These are phyloP conservation scores for Fusarium sp. DNA, from an alignment of 2,329 filamentous ascomycete species.

Conservation along the genomic window DNA sequence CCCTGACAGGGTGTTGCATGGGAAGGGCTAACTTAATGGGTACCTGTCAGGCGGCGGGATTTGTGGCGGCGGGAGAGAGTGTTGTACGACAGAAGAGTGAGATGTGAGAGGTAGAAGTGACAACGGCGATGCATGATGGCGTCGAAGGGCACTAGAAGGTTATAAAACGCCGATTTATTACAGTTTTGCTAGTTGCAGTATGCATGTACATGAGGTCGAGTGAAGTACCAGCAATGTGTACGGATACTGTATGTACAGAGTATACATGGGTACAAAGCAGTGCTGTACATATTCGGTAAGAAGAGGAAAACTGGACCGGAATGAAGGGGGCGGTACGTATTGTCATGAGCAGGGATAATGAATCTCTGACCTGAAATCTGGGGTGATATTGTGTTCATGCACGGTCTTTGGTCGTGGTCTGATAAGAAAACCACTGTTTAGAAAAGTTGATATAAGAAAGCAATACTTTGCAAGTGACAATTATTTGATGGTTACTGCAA, in stretches of 20 bases:
- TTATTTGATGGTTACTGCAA: not conserved
- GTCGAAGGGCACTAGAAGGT: constrained; percentile 20
- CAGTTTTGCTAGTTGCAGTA: not conserved
- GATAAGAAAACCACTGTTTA: not conserved
- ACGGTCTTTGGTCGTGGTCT: not conserved
- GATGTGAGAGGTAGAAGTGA: constrained; percentile 15
- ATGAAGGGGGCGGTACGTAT: constrained; percentile 27
- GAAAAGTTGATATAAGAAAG: not conserved
- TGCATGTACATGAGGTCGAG: not conserved
- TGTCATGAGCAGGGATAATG: constrained; percentile 15
- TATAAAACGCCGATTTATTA: not conserved
- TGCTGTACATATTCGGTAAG: not conserved
- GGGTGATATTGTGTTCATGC: constrained; percentile 13
- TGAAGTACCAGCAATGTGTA: not conserved
- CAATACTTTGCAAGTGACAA: not conserved
- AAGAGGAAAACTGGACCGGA: constrained; percentile 25
- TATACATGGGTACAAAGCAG: not conserved
- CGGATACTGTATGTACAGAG: not conserved
- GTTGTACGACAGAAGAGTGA: constrained; percentile 16
- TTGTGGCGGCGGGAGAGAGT: constrained; percentile 22
- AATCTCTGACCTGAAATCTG: constrained; percentile 20
- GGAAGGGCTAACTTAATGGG: not conserved
- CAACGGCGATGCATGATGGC: constrained; percentile 37
- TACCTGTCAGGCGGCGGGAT: constrained; percentile 7
- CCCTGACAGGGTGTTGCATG: not conserved